These are phyloP conservation scores for Gaeumannomyces tritici DNA, from an alignment of 2,329 filamentous ascomycete species.

Conservation along the genomic window DNA sequence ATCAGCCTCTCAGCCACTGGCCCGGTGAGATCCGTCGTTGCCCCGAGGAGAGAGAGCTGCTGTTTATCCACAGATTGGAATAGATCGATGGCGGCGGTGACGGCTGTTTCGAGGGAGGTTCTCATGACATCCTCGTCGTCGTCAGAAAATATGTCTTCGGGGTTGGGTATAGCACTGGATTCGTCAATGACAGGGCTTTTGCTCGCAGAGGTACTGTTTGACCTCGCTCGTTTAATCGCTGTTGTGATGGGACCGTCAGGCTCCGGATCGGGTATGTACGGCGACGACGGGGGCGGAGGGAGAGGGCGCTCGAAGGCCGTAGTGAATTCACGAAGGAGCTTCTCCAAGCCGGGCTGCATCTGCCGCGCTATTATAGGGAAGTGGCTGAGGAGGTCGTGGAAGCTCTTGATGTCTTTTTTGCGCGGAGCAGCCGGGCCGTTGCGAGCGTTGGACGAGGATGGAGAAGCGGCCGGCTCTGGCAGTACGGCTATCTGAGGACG, in stretches of 20 bases:
- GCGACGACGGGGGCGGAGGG: conserved; percentile 60
- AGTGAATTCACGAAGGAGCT: conserved; percentile 81
- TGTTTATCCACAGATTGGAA: conserved; percentile 96
- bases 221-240: conserved; percentile 45
- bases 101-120: conserved; percentile 78
- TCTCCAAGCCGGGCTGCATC: conserved; percentile 88
- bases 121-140: conserved; percentile 91
- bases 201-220: conserved; percentile 31
- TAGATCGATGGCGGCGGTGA: conserved; percentile 87
- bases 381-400: conserved; percentile 78
- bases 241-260: conserved; percentile 46
- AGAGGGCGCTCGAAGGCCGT: conserved; percentile 77
- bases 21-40: conserved; percentile 87
- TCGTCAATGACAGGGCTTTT: conserved; percentile 13
- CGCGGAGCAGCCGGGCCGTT: conserved; percentile 41
- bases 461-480: conserved; percentile 12
- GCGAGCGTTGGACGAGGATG: conserved; percentile 7
- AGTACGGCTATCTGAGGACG: not conserved
- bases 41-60: conserved; percentile 81
- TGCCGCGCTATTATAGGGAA: conserved; percentile 95
- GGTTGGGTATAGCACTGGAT: conserved; percentile 17
- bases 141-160: conserved; percentile 63
- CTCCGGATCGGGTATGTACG: conserved; percentile 46
- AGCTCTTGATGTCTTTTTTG: conserved; percentile 88
- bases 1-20: conserved; percentile 88